Percentiles rank a stretch among this genome's conserved stretches.
phyloP scores from a whole-genome alignment of 257 asterid species.

The Plectranthus barbatus region DNA sequence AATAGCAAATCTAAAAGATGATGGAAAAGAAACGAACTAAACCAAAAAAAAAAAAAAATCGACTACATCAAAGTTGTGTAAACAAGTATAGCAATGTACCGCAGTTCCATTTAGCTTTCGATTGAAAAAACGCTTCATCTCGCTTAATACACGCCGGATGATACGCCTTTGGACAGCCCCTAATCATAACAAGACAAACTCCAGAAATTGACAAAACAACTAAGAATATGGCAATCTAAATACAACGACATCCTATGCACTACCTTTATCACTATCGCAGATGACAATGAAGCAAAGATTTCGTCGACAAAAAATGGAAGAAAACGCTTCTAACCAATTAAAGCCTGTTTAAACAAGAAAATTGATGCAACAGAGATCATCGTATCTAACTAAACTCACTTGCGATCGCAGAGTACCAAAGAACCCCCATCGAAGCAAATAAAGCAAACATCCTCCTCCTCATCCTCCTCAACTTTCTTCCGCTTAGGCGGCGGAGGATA shows the following conservation, averaged over 20 bases:
- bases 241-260: background rate
- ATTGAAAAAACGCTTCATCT: conserved; percentile 69
- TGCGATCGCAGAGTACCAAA: conserved; percentile 80
- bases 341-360: background rate
- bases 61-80: background rate
- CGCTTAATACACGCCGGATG: conserved; percentile 85
- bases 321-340: background rate
- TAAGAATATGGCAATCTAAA: background rate
- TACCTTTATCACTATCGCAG: background rate
- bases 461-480: conserved; percentile 35
- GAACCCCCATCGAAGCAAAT: conserved; percentile 89
- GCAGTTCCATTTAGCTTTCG: conserved; percentile 77
- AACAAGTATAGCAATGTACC: conserved; percentile 29
- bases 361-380: background rate
- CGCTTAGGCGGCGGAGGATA: conserved; percentile 36
- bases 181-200: conserved; percentile 11
- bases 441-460: conserved; percentile 82
- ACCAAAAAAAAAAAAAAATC: background rate
- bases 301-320: background rate
- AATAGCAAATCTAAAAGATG: no score
- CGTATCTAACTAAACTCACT: conserved; percentile 35
- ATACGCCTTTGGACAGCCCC: conserved; percentile 95
- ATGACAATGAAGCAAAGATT: background rate
- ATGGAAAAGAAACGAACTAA: no score
- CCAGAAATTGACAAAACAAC: background rate